Conservation (phyloP, 2,329 filamentous ascomycete species). For the Fragosphaeria purpurea region DNA sequence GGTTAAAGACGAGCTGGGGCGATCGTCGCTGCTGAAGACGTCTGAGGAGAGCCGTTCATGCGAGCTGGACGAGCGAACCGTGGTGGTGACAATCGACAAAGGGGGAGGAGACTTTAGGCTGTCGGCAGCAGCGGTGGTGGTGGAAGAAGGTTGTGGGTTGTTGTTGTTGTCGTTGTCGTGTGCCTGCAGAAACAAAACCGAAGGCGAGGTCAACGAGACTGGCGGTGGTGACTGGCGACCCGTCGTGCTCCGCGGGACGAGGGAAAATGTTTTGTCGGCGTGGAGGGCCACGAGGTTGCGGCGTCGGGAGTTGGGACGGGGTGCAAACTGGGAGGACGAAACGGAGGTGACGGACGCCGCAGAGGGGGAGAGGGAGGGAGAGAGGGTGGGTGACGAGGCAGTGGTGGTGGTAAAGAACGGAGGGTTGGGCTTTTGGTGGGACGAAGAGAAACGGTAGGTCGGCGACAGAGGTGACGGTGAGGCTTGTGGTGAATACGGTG, state of each 20-base stretch:
- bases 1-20: constrained; percentile 34
- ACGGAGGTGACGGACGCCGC: constrained; percentile 10
- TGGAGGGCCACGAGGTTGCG: constrained; percentile 40
- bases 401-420: constrained; percentile 5
- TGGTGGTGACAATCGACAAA: constrained; percentile 28
- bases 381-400: constrained; percentile 8
- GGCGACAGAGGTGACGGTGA: constrained; percentile 4
- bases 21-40: constrained; percentile 37
- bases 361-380: constrained; percentile 9
- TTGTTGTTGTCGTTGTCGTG: not conserved
- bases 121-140: constrained; percentile 3
- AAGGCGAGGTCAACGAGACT: constrained; percentile 1
- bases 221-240: constrained; percentile 5
- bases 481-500: not conserved
- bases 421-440: constrained; percentile 1
- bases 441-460: constrained; percentile 1
- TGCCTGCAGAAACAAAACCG: no score
- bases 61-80: constrained; percentile 34
- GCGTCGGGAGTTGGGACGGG: constrained; percentile 28
- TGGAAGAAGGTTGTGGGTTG: constrained; percentile 13
- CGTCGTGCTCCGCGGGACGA: constrained; percentile 26
- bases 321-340: constrained; percentile 14
- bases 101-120: constrained; percentile 31
- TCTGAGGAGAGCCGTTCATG: constrained; percentile 39
- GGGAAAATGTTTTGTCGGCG: constrained; percentile 49